These are phyloP conservation scores for Trametes sanguinea DNA, from an alignment of 768 basidiomycete species.

Conservation along the genomic window DNA sequence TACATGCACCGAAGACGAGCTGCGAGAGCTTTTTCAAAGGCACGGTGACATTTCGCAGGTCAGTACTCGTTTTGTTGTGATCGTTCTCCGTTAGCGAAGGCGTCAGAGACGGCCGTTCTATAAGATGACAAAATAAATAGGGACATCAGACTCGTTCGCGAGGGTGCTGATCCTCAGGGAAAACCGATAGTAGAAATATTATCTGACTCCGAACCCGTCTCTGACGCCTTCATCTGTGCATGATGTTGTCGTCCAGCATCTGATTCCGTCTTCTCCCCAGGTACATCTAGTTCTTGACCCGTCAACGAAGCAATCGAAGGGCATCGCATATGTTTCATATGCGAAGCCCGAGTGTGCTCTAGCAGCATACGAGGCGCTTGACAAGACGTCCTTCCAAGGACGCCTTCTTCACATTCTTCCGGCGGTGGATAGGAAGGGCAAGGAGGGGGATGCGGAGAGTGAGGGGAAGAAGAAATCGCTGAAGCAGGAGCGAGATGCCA, in stretches of 20 bases:
- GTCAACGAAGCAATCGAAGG: conserved; percentile 51
- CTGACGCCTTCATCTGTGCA: conserved; percentile 2
- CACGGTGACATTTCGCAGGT: conserved; percentile 83
- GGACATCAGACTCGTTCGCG: conserved; percentile 56
- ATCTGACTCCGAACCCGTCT: conserved; percentile 33
- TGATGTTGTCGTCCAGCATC: background rate
- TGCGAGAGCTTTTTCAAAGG: conserved; percentile 60
- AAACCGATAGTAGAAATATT: conserved; percentile 61
- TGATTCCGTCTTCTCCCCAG: conserved; percentile 33
- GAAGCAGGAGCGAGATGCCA: conserved; percentile 58
- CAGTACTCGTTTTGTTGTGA: conserved; percentile 30
- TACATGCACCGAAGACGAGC: conserved; percentile 72
- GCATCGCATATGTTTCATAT: conserved; percentile 64
- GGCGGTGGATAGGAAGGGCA: conserved; percentile 67
- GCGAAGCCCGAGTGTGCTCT: conserved; percentile 50
- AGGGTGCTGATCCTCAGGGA: conserved; percentile 48
- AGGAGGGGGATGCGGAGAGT: conserved; percentile 44
- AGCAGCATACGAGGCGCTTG: conserved; percentile 74
- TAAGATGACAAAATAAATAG: conserved; percentile 52
- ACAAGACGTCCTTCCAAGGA: conserved; percentile 88
- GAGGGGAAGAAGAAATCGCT: conserved; percentile 51
- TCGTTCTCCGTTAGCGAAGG: background rate
- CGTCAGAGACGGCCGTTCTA: conserved; percentile 1
- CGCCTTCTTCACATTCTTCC: conserved; percentile 88
- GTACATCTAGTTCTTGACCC: conserved; percentile 59